Conservation (phyloP, 441 rosid species). For the Adansonia grandidieri region DNA sequence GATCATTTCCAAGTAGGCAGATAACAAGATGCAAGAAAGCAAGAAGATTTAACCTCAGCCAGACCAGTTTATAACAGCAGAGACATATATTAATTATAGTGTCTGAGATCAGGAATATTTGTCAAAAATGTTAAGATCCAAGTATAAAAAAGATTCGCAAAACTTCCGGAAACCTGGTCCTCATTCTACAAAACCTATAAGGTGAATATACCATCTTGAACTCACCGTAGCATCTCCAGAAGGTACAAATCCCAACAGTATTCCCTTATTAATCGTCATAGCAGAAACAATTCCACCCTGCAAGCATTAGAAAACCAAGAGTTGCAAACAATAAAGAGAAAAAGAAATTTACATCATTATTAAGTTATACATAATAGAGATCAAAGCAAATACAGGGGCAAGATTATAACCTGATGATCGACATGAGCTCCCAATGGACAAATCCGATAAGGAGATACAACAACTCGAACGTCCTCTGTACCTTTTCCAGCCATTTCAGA, state of each 20-base stretch:
- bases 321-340: background rate
- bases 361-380: background rate
- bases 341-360: background rate
- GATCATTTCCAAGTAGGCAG: background rate
- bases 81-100: background rate
- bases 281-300: conserved; percentile 95
- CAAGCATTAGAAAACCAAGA: conserved; percentile 30
- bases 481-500: conserved; percentile 62
- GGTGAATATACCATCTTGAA: background rate
- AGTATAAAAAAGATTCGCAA: background rate
- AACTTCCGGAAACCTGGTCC: background rate
- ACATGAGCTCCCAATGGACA: conserved; percentile 98
- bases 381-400: conserved; percentile 10
- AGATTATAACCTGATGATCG: conserved; percentile 80
- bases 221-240: conserved; percentile 66
- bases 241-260: conserved; percentile 85
- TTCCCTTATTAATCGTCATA: conserved; percentile 87
- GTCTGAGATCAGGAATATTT: background rate
- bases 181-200: background rate
- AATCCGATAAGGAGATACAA: conserved; percentile 83
- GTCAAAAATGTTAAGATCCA: background rate
- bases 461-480: conserved; percentile 63
- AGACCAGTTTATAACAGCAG: background rate
- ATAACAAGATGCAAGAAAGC: background rate
- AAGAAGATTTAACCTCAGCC: conserved; percentile 15